These are phyloP conservation scores for Aspergillus sclerotiicarbonarius DNA, from an alignment of 495 filamentous ascomycete species.

Conservation along the genomic window DNA sequence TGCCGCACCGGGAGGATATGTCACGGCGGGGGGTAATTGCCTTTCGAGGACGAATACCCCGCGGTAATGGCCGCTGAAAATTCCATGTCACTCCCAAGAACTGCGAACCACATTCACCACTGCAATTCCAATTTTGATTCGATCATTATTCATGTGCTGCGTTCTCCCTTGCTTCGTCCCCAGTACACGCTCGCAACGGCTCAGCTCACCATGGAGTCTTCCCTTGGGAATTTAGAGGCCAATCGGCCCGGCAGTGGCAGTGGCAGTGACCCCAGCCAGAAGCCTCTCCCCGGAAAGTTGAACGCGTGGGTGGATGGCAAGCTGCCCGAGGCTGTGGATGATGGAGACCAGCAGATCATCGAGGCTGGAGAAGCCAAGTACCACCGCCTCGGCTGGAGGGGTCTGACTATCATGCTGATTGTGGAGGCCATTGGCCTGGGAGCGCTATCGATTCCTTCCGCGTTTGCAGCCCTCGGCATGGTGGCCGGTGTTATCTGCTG, in stretches of 20 bases:
- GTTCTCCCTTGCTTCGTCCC: neutral
- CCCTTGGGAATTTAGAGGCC: neutral
- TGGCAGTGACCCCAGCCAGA: neutral
- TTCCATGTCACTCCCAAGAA: neutral
- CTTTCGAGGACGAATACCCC: neutral
- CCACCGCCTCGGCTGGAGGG: conserved; percentile 37
- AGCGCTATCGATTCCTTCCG: conserved; percentile 55
- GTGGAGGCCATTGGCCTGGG: conserved; percentile 64
- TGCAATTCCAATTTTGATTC: neutral
- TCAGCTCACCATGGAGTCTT: neutral
- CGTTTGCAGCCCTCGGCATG: conserved; percentile 61
- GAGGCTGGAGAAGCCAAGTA: conserved; percentile 28
- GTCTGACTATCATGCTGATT: conserved; percentile 49
- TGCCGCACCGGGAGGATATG: neutral
- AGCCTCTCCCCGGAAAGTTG: neutral
- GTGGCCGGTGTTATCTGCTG: conserved; percentile 53
- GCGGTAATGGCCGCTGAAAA: neutral
- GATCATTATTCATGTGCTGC: neutral
- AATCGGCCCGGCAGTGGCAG: neutral
- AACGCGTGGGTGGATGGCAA: conserved; percentile 20
- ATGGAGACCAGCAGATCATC: conserved; percentile 24
- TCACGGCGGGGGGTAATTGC: neutral
- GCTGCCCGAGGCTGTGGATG: conserved; percentile 25
- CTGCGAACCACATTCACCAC: conserved; percentile 1
- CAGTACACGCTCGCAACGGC: neutral